phyloP scores from a whole-genome alignment of 257 asterid species.

The Coffea canephora region DNA sequence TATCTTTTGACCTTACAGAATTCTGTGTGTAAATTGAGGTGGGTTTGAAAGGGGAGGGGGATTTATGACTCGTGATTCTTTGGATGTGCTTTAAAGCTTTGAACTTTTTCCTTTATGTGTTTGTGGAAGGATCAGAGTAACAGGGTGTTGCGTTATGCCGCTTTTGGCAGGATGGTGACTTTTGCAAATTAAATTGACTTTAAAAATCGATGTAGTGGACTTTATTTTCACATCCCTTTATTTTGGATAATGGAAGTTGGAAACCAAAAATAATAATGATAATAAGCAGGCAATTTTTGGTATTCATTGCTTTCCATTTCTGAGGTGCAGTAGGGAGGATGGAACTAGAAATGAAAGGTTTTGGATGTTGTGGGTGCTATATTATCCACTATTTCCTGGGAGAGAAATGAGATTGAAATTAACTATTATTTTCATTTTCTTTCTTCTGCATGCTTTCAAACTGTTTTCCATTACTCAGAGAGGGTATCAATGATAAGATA shows the following conservation, averaged over 20 bases:
- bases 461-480: too few relatives aligned
- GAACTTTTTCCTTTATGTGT: neutral
- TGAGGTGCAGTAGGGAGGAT: neutral
- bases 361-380: neutral
- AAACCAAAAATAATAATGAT: neutral
- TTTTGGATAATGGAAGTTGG: neutral
- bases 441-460: neutral
- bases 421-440: neutral
- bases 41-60: neutral
- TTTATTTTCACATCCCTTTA: neutral
- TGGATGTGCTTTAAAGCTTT: constrained; percentile 1
- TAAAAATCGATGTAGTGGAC: neutral
- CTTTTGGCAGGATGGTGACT: neutral
- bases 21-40: neutral
- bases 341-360: neutral
- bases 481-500: too few relatives aligned
- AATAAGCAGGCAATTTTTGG: neutral
- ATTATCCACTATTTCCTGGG: neutral
- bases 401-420: neutral
- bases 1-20: neutral
- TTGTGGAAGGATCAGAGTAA: neutral
- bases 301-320: constrained; percentile 1
- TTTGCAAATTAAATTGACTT: neutral
- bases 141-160: neutral
- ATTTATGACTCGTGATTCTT: neutral